Base-by-base conservation (phyloP, 2,329 filamentous ascomycete species). In the Paecilomyces dactylethromorphus region DNA sequence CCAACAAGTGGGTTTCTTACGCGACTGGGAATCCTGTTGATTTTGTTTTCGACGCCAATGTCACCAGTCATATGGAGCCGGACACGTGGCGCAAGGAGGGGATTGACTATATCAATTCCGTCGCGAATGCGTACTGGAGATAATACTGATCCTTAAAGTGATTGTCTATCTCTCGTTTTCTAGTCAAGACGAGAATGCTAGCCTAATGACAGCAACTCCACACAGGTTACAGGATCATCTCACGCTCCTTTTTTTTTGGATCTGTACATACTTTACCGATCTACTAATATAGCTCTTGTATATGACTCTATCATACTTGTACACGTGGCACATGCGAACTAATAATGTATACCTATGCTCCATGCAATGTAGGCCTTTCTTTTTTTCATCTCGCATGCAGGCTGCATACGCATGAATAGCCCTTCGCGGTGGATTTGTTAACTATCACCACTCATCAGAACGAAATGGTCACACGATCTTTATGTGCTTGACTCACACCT, bases 31-130 rank as follows among this genome's bases (percentile, higher is more conserved):
- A 71, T 31, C 78, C 78, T 2, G 56, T 75, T n/a, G 80, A 82
- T 64, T 68, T 82, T 15, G 75, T 83, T 0, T 81, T 83, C 57
- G 77, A 82, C 60, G 75, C 75, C 21, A 82, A 84, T 64, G 69
- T 64, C 2, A 80, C 77, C 8, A 67, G 69, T 29, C 64, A 79
- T 64, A 63, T 76, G 57, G 79, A 79, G 63, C 60, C 67, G 53
- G 81, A 84, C 64, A 72, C 71, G 24, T 81, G 78, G 68, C 72
- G 81, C 32, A 66, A 70, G 57, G 65, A 68, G 50, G 65, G 63
- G 35, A 69, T 71, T 56, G 67, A 66, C n/a, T 71, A 65, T 60
- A 68, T 72, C 58, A 70, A 71, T 57, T 69, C 64, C 6, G 60
- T 65, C 24, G 64, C 68, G 4, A 60, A 35, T 33, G 62, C 57